A percentile compares a stretch with the other conserved stretches of the same genome.
These are phyloP conservation scores for Lasiosphaeris hirsuta DNA, from an alignment of 495 filamentous ascomycete species.

Conservation along the genomic window DNA sequence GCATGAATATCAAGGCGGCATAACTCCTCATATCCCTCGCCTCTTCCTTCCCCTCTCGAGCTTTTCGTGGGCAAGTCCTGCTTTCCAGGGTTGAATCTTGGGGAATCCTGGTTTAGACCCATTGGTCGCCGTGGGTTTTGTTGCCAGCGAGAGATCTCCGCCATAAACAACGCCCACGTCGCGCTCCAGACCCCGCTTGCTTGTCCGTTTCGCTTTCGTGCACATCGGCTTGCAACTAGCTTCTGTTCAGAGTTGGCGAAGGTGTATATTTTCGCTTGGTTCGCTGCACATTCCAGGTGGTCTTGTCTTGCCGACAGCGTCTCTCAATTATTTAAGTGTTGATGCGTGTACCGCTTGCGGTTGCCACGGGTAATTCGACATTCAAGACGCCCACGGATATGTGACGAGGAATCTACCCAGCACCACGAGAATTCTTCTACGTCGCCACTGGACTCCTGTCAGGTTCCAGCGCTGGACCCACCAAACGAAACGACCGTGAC, in stretches of 20 bases:
- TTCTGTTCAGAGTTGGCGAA: not conserved
- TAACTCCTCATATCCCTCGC: not conserved
- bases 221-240: not conserved
- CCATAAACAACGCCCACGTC: not conserved
- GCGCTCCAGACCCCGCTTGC: slow-evolving; percentile 1
- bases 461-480: slow-evolving; percentile 1
- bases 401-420: not conserved
- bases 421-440: slow-evolving; percentile 8
- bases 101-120: not conserved
- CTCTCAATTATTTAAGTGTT: too few relatives aligned
- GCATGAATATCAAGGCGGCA: slow-evolving; percentile 6
- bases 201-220: too few relatives aligned
- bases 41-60: not conserved
- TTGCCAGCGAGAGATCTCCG: not conserved
- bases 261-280: not conserved
- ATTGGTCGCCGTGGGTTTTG: not conserved
- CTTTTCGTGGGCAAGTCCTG: not conserved
- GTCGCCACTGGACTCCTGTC: not conserved
- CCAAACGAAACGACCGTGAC: slow-evolving; percentile 4
- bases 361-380: not conserved
- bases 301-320: too few relatives aligned
- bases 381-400: not conserved
- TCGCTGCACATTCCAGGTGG: too few relatives aligned
- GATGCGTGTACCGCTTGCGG: not conserved
- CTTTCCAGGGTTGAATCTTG: not conserved